These are phyloP conservation scores for Nitzschia putrida DNA, from an alignment of 108 stramenopile species.

Conservation along the genomic window DNA sequence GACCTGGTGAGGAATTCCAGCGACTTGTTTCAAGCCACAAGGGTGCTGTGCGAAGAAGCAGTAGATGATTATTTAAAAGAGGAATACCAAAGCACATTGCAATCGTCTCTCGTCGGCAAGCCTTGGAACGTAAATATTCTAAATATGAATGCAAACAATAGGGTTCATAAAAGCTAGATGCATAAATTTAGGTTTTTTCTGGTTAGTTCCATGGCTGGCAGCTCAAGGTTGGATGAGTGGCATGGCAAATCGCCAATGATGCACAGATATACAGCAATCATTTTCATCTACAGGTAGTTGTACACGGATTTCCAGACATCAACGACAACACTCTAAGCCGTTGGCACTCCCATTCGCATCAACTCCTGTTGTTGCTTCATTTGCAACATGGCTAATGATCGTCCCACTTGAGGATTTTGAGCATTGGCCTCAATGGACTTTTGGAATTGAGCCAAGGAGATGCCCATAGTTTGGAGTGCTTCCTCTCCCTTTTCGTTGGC, in stretches of 20 bases:
- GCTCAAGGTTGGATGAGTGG: no score
- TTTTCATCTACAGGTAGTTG: background rate
- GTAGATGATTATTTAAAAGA: no score
- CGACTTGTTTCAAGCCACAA: no score
- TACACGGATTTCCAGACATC: background rate
- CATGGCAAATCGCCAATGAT: background rate
- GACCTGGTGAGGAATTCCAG: no score
- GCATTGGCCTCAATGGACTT: slow-evolving; percentile 74
- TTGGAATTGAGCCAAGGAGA: slow-evolving; percentile 69
- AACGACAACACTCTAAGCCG: slow-evolving; percentile 8
- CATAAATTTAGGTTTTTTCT: no score
- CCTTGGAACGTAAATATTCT: no score
- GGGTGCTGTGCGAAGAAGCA: no score
- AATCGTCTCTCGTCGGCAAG: no score
- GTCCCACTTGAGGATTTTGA: slow-evolving; percentile 72
- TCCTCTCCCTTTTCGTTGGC: slow-evolving; percentile 84
- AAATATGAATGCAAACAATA: no score
- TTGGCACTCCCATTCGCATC: slow-evolving; percentile 58
- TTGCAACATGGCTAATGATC: slow-evolving; percentile 81
- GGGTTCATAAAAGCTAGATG: no score
- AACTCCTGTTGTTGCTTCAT: slow-evolving; percentile 89
- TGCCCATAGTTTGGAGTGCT: slow-evolving; percentile 57
- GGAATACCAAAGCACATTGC: no score
- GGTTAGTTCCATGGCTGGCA: no score
- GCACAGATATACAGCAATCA: slow-evolving; percentile 8